phyloP scores from a whole-genome alignment of 345 rosid species.

The Eucalyptus pauciflora region DNA sequence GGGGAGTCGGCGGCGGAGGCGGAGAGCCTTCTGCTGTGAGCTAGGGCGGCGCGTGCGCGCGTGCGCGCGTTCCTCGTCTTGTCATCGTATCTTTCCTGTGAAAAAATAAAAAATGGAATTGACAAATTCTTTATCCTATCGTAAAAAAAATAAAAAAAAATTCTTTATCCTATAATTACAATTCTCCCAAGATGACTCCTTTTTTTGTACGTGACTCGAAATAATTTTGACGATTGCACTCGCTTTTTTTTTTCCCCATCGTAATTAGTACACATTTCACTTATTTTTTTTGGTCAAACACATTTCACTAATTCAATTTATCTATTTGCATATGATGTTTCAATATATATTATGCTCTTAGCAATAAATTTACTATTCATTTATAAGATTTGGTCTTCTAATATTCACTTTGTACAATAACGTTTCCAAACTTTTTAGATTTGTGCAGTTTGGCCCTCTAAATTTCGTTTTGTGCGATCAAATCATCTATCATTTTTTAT shows the following conservation, averaged over 20 bases:
- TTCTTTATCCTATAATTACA: background rate
- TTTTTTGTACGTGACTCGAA: background rate
- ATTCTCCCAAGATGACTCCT: background rate
- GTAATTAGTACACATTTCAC: background rate
- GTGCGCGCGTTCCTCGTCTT: constrained; percentile 35
- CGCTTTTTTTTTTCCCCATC: background rate
- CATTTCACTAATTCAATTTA: background rate
- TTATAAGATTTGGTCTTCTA: background rate
- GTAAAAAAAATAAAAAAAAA: no score
- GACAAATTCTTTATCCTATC: background rate
- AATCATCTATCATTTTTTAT: background rate
- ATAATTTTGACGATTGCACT: background rate
- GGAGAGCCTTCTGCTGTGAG: constrained; percentile 52
- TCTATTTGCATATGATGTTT: background rate
- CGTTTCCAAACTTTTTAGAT: background rate
- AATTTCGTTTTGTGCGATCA: background rate
- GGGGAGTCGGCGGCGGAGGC: constrained; percentile 27
- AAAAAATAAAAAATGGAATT: background rate
- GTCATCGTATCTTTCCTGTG: constrained; percentile 47
- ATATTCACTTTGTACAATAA: background rate
- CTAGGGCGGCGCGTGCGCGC: background rate
- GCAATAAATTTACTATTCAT: background rate
- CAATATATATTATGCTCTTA: background rate
- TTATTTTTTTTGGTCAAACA: no score
- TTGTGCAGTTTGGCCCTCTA: background rate